Evolutionary conservation across 2,329 filamentous ascomycete species (phyloP), one percentile per base, ranked within the genome.

Genomic region (Graphilbum sp.): DNA sequence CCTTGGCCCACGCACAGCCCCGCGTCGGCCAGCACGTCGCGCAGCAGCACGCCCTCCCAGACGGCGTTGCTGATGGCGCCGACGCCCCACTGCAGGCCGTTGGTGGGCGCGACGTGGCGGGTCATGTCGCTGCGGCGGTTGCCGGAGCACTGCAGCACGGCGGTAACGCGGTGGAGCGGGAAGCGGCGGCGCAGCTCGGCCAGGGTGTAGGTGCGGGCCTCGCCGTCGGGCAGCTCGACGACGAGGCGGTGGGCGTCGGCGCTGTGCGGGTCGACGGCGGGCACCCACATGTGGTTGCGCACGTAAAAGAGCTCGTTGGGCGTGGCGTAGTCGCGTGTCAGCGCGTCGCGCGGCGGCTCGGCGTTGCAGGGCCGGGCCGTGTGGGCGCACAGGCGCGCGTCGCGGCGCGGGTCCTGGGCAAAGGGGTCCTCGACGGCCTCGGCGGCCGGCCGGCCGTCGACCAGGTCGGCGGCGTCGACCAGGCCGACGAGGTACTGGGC

Each of bases 281-380:
- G 72, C 31, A 75, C 72, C 72, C 72, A 76, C 59, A 76, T 71
- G 53, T 76, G 72, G 46, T 76, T 72, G 17, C 72, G 64, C 13
- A 74, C 64, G 47, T 73, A 75, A 51, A 75, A 75, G 1, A 71
- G 54, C 23, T 63, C 57, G 32, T 65, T 67, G 4, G 67, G 67
- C 0, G 72, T 76, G 29, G 67, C 54, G 47, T 72, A 77, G 2
- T 61, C 53, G 12, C 57, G 54, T 16, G 54, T 55, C 20, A 77
- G 59, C 25, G 60, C 60, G 3, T 60, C 56, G 1, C 50, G 53
- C 0, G 72, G 72, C 0, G 72, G 71, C 47, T 78, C 73, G 2
- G 73, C 72, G 49, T 78, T 78, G 43, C 70, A 64, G 4, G 73
- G 74, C 45, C 67, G 68, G 9, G 57, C 50, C 2, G 67, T 75